phyloP scores from a whole-genome alignment of 2,329 filamentous ascomycete genomes.

The Elsinoe fawcettii region DNA sequence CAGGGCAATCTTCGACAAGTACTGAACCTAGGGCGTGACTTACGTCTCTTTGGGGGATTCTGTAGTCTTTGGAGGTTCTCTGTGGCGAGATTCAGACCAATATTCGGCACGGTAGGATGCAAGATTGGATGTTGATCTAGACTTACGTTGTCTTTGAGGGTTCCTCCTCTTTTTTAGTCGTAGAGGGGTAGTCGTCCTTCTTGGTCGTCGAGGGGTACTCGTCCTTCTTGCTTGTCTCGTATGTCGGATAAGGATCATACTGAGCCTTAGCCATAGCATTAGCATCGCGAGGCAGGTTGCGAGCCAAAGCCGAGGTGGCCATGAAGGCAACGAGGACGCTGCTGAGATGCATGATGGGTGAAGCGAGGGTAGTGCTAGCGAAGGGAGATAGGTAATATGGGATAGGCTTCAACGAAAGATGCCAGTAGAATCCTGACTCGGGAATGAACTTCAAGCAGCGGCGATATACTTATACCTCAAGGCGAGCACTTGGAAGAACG shows the following conservation, averaged over 20 bases:
- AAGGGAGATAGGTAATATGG: neutral
- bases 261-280: conserved; percentile 1
- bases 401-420: conserved; percentile 5
- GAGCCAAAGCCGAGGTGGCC: neutral
- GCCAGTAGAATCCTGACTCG: neutral
- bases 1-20: too few relatives aligned
- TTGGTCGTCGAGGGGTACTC: neutral
- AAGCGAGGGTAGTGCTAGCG: neutral
- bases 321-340: neutral
- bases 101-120: too few relatives aligned
- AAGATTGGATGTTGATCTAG: neutral
- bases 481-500: neutral
- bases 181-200: neutral
- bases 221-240: neutral
- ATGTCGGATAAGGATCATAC: neutral
- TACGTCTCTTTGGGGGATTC: neutral
- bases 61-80: neutral
- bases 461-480: neutral
- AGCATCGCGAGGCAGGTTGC: neutral
- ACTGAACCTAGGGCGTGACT: too few relatives aligned
- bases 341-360: neutral
- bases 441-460: neutral
- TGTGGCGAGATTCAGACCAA: neutral
- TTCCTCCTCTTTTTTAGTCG: neutral
- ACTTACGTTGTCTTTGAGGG: neutral